Evolutionary conservation across 495 filamentous ascomycete species (phyloP).

Genomic region (Massariosphaeria phaeospora): DNA sequence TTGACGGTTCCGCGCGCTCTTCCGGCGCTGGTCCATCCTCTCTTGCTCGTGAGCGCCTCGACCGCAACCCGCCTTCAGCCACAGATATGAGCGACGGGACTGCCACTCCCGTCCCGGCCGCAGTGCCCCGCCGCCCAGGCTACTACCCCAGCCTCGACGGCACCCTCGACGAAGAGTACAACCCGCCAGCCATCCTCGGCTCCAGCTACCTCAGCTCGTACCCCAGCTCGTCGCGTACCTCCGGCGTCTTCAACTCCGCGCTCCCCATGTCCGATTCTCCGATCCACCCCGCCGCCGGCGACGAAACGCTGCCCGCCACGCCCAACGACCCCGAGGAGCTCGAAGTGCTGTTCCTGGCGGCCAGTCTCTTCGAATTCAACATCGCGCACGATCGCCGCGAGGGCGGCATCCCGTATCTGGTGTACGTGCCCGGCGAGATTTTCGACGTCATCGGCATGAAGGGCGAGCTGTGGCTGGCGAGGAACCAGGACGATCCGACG

Average conservation of each 20-base stretch:
- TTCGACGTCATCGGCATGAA: slow-evolving; percentile 77
- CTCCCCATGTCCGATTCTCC: slow-evolving; percentile 36
- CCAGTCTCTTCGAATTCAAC: slow-evolving; percentile 92
- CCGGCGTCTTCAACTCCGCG: slow-evolving; percentile 38
- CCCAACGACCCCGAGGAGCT: slow-evolving; percentile 41
- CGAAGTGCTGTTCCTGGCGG: slow-evolving; percentile 76
- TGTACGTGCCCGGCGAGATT: slow-evolving; percentile 81
- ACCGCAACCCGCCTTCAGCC: not conserved
- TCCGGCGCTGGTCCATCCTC: slow-evolving; percentile 2
- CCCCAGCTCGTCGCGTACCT: slow-evolving; percentile 21
- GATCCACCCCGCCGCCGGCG: not conserved
- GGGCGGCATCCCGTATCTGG: slow-evolving; percentile 92
- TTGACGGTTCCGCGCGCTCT: slow-evolving; percentile 11
- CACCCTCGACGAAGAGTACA: slow-evolving; percentile 18
- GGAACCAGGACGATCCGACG: slow-evolving; percentile 84
- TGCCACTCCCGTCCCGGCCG: not conserved
- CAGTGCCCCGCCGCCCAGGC: not conserved
- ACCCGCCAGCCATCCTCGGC: not conserved
- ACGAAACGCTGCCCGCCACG: slow-evolving; percentile 10
- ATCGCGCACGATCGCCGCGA: slow-evolving; percentile 88
- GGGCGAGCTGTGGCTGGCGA: slow-evolving; percentile 94
- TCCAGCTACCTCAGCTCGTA: slow-evolving; percentile 4
- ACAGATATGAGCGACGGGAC: slow-evolving; percentile 13
- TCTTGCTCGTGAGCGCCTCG: not conserved
- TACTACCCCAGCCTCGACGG: slow-evolving; percentile 19